Base-by-base conservation (phyloP, 768 basidiomycete species). In the Leccinum ochraceum region DNA sequence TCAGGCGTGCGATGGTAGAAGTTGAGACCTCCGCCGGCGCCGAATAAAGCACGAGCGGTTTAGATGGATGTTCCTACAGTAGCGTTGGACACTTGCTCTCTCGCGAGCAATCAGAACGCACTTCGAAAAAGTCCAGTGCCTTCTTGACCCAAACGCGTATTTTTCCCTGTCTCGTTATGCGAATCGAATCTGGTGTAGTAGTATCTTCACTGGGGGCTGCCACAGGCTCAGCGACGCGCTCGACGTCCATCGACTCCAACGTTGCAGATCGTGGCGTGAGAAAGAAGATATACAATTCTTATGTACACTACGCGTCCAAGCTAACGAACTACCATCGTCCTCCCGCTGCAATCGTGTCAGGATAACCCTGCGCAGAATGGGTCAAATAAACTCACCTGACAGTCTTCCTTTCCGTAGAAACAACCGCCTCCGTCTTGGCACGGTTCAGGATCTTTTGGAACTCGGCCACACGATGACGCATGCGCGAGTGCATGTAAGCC, bases 401-500 rank as follows among this genome's bases (percentile, higher is more conserved):
- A 8, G 97, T 99, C 84, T 93, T 98, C 69, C 90, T 82, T 70
- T 95, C 95, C 44, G 44, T 46, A 2, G 81, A 83, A 3, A 83
- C 85, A 3, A 86, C 88, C 6, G 85, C 86, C 75, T 98, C 97
- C 26, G 92, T 90, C 83, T 98, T 98, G 8, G 97, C 95, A 54
- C 97, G 81, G 71, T 98, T 98, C 70, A 99, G 76, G 55, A 99
- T 87, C 75, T 94, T 94, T 77, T 94, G 91, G 81, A 99, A 98
- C 75, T 97, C 94, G 1, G 90, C 85, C 13, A 97, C 97, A 10
- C 97, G 87, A 67, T 89, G 83, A 61, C 97, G 83, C 94, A 98
- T 95, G 50, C 97, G 83, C 3, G 94, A 95, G 76, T 98, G 96
- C 94, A 99, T 96, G 77, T 99, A 98, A 0, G 96, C 97, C 75